Percentiles rank a stretch among this genome's conserved stretches.
Evolutionary conservation across 78 protist genomes (phyloP).

Genomic region (Dictyostelium intermedium): DNA sequence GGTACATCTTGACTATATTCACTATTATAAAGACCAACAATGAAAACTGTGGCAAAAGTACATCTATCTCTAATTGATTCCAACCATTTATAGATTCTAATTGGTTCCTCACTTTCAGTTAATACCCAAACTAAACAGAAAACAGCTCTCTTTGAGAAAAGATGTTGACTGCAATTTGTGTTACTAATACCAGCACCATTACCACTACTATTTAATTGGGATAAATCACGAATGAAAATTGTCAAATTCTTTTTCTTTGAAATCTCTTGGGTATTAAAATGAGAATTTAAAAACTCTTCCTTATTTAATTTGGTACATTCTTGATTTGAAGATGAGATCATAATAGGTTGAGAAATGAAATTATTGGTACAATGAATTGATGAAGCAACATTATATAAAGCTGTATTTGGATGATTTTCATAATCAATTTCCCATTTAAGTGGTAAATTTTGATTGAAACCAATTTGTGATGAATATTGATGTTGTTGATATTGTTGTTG

Average conservation of each 20-base stretch:
- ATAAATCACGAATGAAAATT: slow-evolving; percentile 36
- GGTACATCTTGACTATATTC: slow-evolving; percentile 27
- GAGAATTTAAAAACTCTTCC: neutral
- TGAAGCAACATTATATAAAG: neutral
- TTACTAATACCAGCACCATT: neutral
- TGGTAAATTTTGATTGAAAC: neutral
- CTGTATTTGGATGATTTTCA: neutral
- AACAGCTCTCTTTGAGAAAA: slow-evolving; percentile 30
- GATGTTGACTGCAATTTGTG: slow-evolving; percentile 39
- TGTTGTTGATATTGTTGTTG: neutral
- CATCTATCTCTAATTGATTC: slow-evolving; percentile 58
- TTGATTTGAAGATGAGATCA: neutral
- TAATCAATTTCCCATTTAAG: slow-evolving; percentile 25
- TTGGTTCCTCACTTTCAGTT: slow-evolving; percentile 40
- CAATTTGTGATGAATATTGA: neutral
- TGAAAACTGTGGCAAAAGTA: neutral
- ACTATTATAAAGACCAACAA: slow-evolving; percentile 28
- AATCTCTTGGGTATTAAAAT: neutral
- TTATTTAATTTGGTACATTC: neutral
- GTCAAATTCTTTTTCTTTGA: slow-evolving; percentile 13
- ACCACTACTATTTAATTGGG: neutral
- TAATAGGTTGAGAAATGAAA: neutral
- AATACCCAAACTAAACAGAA: slow-evolving; percentile 37
- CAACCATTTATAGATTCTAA: slow-evolving; percentile 23
- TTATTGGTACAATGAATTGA: neutral